phyloP scores from a whole-genome alignment of 257 asterid species.

The Solanum gandarillasii region DNA sequence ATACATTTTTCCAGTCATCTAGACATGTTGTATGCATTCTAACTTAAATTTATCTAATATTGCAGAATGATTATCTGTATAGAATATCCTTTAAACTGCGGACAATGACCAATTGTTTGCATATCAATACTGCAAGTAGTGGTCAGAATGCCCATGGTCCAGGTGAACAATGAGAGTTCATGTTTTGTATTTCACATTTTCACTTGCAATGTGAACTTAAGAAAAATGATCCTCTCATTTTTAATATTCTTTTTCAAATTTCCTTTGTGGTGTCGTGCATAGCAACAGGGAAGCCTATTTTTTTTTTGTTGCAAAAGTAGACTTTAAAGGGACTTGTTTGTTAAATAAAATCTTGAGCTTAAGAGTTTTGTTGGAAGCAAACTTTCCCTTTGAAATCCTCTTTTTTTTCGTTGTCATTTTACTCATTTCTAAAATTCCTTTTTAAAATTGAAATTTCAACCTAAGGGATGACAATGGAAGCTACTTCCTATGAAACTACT shows the following conservation, averaged over 20 bases:
- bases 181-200: neutral
- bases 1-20: neutral
- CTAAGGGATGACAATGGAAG: neutral
- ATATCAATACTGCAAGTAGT: conserved; percentile 36
- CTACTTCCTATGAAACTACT: neutral
- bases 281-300: neutral
- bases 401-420: neutral
- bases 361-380: neutral
- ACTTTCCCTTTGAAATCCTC: neutral
- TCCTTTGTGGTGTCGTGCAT: neutral
- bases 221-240: neutral
- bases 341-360: neutral
- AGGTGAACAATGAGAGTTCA: conserved; percentile 26
- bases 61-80: conserved; percentile 72
- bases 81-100: conserved; percentile 70
- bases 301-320: neutral
- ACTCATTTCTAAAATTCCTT: neutral
- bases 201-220: neutral
- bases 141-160: conserved; percentile 46
- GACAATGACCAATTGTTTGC: conserved; percentile 38
- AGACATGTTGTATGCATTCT: neutral
- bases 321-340: neutral
- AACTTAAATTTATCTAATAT: neutral
- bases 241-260: neutral
- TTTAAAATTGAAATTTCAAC: neutral